Evolutionary conservation across 306 rosid species (phyloP).

Genomic region (Corylus avellana): DNA sequence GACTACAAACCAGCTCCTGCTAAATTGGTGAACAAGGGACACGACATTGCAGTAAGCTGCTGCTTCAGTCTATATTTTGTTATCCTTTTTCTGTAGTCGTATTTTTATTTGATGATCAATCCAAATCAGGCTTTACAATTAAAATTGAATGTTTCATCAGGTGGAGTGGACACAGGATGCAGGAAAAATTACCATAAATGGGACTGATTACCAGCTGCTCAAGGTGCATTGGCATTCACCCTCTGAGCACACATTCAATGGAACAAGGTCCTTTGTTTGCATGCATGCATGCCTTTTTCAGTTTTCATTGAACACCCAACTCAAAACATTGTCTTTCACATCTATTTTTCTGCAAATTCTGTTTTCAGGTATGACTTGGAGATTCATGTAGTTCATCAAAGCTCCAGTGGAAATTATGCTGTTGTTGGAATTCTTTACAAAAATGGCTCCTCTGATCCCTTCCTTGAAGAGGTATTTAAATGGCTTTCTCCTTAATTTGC

Average conservation of each 20-base stretch:
- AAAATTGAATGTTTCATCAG: conserved; percentile 37
- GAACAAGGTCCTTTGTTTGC: conserved; percentile 46
- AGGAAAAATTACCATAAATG: conserved; percentile 59
- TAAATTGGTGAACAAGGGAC: conserved; percentile 60
- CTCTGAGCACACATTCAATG: conserved; percentile 75
- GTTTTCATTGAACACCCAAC: background rate
- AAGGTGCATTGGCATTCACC: conserved; percentile 90
- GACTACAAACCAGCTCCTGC: conserved; percentile 64
- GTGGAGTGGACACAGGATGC: conserved; percentile 62
- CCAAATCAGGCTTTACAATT: background rate
- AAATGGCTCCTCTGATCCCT: conserved; percentile 58
- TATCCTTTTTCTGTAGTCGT: background rate
- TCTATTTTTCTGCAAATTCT: background rate
- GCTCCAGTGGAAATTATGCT: conserved; percentile 42
- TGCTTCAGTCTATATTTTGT: background rate
- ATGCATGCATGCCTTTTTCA: background rate
- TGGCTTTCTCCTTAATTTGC: background rate
- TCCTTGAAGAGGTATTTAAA: conserved; percentile 58
- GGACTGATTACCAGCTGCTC: conserved; percentile 46
- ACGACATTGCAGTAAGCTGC: conserved; percentile 53
- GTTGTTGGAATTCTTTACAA: conserved; percentile 59
- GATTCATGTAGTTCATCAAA: conserved; percentile 58
- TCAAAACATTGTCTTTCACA: background rate
- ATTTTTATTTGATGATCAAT: background rate
- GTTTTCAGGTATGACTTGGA: conserved; percentile 60